Conservation (phyloP, 179 eudicot genomes). For the Beta macrorhiza region DNA sequence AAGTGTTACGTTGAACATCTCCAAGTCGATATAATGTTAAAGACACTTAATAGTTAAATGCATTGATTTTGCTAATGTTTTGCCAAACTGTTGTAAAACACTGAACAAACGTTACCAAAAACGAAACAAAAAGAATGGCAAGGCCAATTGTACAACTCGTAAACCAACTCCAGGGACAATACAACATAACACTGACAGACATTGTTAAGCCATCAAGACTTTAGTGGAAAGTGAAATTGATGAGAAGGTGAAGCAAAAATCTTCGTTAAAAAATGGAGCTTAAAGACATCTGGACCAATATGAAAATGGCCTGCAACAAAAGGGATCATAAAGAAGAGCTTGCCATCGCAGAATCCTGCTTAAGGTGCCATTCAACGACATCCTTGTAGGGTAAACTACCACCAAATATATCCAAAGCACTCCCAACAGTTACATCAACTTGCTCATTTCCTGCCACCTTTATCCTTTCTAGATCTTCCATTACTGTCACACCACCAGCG, state of each 20-base stretch:
- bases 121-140: background rate
- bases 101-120: too few species aligned
- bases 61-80: too few species aligned
- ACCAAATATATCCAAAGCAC: slow-evolving; percentile 74
- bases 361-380: slow-evolving; percentile 39
- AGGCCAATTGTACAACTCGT: background rate
- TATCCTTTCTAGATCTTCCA: slow-evolving; percentile 42
- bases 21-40: too few species aligned
- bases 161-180: background rate
- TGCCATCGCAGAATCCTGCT: slow-evolving; percentile 23
- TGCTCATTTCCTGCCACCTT: slow-evolving; percentile 64
- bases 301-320: background rate
- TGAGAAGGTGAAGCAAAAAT: too few species aligned
- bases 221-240: background rate
- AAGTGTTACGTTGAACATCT: too few species aligned
- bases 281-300: background rate
- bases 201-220: background rate
- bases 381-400: slow-evolving; percentile 38
- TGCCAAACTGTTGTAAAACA: too few species aligned
- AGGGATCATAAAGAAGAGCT: background rate
- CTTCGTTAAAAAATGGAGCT: background rate
- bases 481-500: slow-evolving; percentile 55
- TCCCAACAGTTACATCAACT: slow-evolving; percentile 88
- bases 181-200: background rate
- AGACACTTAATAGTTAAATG: too few species aligned